Conservation (phyloP, 192 early-diverging fungal species). For the Coemansia pectinata region DNA sequence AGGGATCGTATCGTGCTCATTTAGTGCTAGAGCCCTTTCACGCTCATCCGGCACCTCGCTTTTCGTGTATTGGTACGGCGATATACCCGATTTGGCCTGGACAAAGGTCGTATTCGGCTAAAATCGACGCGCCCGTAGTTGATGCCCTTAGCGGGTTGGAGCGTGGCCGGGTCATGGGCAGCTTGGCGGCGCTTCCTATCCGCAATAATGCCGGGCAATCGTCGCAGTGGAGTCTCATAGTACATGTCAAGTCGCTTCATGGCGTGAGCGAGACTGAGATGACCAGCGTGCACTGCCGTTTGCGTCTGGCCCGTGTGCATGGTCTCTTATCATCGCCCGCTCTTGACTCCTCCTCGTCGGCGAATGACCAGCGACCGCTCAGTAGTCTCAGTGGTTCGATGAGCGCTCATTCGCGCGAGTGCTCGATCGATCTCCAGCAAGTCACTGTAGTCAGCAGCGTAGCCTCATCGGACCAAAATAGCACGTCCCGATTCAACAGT, state of each 20-base stretch:
- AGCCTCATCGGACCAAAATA: neutral
- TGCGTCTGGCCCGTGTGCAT: constrained; percentile 31
- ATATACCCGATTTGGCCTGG: constrained; percentile 48
- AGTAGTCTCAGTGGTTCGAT: neutral
- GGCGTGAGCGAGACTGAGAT: constrained; percentile 35
- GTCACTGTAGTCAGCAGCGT: neutral
- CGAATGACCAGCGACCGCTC: neutral
- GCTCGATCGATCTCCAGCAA: neutral
- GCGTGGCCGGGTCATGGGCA: constrained; percentile 29
- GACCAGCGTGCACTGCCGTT: constrained; percentile 44
- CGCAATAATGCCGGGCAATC: neutral
- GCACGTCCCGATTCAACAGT: neutral
- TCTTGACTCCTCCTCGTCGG: neutral
- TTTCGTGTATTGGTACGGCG: constrained; percentile 44
- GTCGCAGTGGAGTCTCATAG: constrained; percentile 38
- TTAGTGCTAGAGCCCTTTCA: constrained; percentile 44
- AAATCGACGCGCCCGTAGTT: constrained; percentile 44
- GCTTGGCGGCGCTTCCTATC: constrained; percentile 38
- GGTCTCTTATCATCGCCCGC: constrained; percentile 17
- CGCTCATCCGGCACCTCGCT: constrained; percentile 26
- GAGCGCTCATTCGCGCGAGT: neutral
- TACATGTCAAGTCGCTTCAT: constrained; percentile 32
- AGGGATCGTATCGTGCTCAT: constrained; percentile 40
- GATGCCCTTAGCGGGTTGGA: constrained; percentile 36
- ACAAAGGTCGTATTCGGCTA: constrained; percentile 35